phyloP scores from a whole-genome alignment of 352 stramenopile species.

The Phytophthora sansomeana region DNA sequence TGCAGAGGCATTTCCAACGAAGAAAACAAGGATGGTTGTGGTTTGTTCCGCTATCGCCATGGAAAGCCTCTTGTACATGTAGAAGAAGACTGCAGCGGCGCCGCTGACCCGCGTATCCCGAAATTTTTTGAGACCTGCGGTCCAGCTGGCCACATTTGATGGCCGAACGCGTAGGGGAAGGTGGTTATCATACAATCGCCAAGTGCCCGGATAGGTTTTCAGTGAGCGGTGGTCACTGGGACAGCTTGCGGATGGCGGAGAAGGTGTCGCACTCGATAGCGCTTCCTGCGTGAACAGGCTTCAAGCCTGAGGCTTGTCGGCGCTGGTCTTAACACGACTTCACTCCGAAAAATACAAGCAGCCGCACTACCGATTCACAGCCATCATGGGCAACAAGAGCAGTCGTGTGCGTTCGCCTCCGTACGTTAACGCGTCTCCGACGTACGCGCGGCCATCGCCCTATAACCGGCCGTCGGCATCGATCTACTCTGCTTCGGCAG shows the following conservation, averaged over 20 bases:
- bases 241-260: neutral
- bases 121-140: constrained; percentile 30
- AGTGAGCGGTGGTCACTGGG: constrained; percentile 7
- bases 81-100: neutral
- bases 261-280: constrained; percentile 29
- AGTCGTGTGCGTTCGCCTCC: constrained; percentile 24
- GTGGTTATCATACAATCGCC: constrained; percentile 29
- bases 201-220: constrained; percentile 22
- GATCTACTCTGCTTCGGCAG: constrained; percentile 32
- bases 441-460: constrained; percentile 20
- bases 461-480: constrained; percentile 28
- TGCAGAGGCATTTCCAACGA: neutral
- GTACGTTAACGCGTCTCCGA: constrained; percentile 30
- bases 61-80: constrained; percentile 31
- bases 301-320: too few relatives aligned
- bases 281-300: constrained; percentile 12
- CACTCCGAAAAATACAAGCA: constrained; percentile 26
- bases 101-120: neutral
- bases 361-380: neutral
- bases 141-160: constrained; percentile 40
- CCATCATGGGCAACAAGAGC: constrained; percentile 40
- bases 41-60: constrained; percentile 12
- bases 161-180: constrained; percentile 28
- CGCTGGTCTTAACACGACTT: constrained; percentile 14
- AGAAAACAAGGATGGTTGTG: constrained; percentile 17